phyloP scores from a whole-genome alignment of 441 rosid genomes.

The Hura crepitans region DNA sequence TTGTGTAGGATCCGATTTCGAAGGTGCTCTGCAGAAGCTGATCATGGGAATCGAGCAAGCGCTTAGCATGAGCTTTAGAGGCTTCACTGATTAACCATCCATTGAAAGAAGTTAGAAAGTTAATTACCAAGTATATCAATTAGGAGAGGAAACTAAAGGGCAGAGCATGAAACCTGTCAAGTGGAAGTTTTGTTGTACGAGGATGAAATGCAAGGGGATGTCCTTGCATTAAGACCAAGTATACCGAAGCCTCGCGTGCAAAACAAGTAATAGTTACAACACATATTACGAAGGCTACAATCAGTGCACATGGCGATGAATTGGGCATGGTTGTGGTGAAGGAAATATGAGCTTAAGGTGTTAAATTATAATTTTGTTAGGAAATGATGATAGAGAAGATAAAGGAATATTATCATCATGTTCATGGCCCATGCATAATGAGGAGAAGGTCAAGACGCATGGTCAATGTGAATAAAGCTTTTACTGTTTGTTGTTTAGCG shows the following conservation, averaged over 20 bases:
- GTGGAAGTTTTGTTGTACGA: slow-evolving; percentile 9
- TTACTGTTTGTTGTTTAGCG: slow-evolving; percentile 5
- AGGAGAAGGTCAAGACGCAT: slow-evolving; percentile 18
- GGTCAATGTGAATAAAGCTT: slow-evolving; percentile 41
- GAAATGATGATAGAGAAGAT: not conserved
- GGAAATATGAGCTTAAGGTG: not conserved
- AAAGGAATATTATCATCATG: too few species aligned
- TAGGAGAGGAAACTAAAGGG: not conserved
- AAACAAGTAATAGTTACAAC: slow-evolving; percentile 25
- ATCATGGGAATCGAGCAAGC: slow-evolving; percentile 55
- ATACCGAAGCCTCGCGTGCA: slow-evolving; percentile 44
- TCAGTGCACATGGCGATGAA: slow-evolving; percentile 9
- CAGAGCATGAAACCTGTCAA: slow-evolving; percentile 31
- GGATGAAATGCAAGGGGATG: slow-evolving; percentile 45
- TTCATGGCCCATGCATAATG: slow-evolving; percentile 1
- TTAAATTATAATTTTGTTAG: not conserved
- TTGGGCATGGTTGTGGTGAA: slow-evolving; percentile 6
- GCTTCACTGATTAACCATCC: slow-evolving; percentile 34
- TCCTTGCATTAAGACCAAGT: slow-evolving; percentile 55
- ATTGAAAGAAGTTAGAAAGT: not conserved
- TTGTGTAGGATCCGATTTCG: slow-evolving; percentile 60
- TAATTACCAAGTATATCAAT: not conserved
- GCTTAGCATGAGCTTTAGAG: slow-evolving; percentile 41
- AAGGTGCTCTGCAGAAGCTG: slow-evolving; percentile 50
- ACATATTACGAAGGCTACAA: slow-evolving; percentile 15